Evolutionary conservation across 1,139 yeast species (phyloP), one percentile per base, ranked within the genome.

Genomic region (Saccharomyces hybrid): DNA sequence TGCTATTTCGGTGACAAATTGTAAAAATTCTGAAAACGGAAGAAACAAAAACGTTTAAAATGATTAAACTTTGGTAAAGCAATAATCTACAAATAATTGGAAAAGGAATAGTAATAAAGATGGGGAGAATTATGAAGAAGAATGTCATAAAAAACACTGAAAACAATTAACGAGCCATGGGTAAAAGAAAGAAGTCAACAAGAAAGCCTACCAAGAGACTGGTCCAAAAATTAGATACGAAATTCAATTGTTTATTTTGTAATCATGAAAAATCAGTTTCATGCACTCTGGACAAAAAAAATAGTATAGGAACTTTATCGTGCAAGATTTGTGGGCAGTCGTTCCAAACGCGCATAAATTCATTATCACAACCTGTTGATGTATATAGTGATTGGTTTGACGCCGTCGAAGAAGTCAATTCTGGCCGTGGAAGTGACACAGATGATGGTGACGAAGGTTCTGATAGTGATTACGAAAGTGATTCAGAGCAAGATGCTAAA

Each of bases 331-430:
- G 99, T 69, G 98, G 98, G 0, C 98, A 93, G 68, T 81, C 83
- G 50, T 95, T 93, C 75, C 98, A 91, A 69, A 83, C 96, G 3
- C 82, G 93, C 50, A 89, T 91, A 62, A 89, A 89, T 69, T 82
- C 73, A 2, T 59, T 73, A 16, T 72, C 76, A 51, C 75, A 68
- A 57, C 96, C 99, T 0, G 91, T 93, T 46, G 99, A 93, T 70
- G 88, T 93, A 26, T 93, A 93, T 69, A 87, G 96, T 51, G 99
- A 91, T 68, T 93, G 99, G 99, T 90, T 90, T 56, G 99, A 93
- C 74, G 99, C 98, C 1, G 93, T 96, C 68, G 99, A 93, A 66
- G 96, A 95, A 52, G 95, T 93, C 57, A 95, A 95, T 47, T 84
- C 83, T 59, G 88, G 86, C 56, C 80, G 75, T 34, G 73, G 66